Evolutionary conservation across 805 yeast genomes (phyloP).

Genomic region (Monosporozyma servazzii): DNA sequence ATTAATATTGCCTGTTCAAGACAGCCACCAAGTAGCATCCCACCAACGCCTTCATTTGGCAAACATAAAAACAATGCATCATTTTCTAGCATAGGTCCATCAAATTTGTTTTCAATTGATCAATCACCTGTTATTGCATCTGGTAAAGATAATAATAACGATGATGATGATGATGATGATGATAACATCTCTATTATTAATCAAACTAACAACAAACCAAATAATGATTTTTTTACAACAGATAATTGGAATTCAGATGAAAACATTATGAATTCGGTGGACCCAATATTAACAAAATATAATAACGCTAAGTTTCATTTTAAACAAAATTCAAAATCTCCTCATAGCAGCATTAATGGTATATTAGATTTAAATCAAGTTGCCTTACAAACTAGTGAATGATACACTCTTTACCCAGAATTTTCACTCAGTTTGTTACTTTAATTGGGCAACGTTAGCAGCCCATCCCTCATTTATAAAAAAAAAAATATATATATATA

Average conservation of each 20-base stretch:
- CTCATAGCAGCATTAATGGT: constrained; percentile 1
- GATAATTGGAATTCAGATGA: constrained; percentile 1
- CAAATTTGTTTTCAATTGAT: constrained; percentile 2
- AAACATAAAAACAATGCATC: constrained; percentile 3
- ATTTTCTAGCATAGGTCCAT: constrained; percentile 3
- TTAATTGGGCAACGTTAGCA: background rate
- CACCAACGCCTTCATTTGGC: constrained; percentile 4
- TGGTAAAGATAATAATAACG: background rate
- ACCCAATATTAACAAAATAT: constrained; percentile 1
- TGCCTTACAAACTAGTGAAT: constrained; percentile 2
- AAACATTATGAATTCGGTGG: constrained; percentile 1
- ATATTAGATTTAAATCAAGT: constrained; percentile 2
- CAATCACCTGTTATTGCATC: constrained; percentile 2
- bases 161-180: background rate
- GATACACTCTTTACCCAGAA: background rate
- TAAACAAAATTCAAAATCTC: constrained; percentile 1
- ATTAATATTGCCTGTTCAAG: background rate
- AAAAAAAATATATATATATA: too few species aligned
- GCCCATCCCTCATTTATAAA: background rate
- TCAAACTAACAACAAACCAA: background rate
- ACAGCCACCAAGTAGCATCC: background rate
- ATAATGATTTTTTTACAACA: background rate
- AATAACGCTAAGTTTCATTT: constrained; percentile 1
- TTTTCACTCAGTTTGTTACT: background rate
- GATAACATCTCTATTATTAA: background rate